A percentile compares a stretch with the other conserved stretches of the same genome.
These are phyloP conservation scores for Bacidia gigantensis DNA, from an alignment of 495 filamentous ascomycete species.

Conservation along the genomic window DNA sequence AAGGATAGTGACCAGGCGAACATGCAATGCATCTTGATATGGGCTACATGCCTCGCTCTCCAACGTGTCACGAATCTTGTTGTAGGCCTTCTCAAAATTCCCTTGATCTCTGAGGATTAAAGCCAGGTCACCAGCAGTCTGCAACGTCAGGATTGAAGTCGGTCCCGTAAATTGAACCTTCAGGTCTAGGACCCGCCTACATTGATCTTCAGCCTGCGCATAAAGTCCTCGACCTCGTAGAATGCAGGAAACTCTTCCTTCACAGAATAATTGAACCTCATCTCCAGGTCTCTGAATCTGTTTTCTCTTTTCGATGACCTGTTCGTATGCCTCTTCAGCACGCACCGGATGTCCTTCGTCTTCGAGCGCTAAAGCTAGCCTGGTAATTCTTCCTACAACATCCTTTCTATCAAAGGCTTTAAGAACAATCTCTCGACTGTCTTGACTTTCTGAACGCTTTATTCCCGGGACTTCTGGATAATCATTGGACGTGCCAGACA, in stretches of 20 bases:
- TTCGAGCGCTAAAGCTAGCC: neutral
- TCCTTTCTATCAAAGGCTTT: too few species aligned
- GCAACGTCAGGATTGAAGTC: neutral
- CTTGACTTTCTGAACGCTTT: too few species aligned
- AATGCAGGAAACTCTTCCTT: neutral
- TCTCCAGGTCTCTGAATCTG: neutral
- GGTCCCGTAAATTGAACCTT: neutral
- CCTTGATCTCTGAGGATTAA: too few species aligned
- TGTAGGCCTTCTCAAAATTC: too few species aligned
- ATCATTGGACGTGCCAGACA: too few species aligned
- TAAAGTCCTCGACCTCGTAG: neutral
- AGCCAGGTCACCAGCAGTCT: too few species aligned
- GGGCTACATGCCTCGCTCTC: too few species aligned
- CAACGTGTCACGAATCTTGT: too few species aligned
- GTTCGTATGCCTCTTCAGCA: neutral
- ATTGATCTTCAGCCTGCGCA: neutral
- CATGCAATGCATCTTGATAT: too few species aligned
- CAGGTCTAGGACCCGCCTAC: neutral
- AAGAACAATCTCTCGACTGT: too few species aligned
- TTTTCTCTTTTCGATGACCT: conserved; percentile 1
- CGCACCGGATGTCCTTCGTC: conserved; percentile 1
- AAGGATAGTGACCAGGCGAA: too few species aligned
- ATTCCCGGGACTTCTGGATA: too few species aligned
- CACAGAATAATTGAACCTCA: neutral
- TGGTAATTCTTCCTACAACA: neutral